Conservation (phyloP, 108 stramenopile species). For the Cylindrotheca closterium region DNA sequence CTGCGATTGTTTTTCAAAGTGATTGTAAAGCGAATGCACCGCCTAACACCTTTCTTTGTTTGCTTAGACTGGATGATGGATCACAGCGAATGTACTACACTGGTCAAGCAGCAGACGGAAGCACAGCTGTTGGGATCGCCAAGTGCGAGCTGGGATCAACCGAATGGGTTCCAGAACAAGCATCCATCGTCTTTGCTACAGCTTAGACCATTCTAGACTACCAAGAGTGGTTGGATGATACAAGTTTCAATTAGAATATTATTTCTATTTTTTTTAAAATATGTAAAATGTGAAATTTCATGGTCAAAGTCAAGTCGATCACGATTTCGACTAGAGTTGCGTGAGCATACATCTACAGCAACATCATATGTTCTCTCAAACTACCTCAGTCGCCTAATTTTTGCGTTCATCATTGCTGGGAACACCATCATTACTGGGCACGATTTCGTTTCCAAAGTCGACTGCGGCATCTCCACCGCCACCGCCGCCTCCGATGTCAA, state of each 20-base stretch:
- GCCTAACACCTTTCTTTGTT: background rate
- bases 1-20: background rate
- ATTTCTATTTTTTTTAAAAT: background rate
- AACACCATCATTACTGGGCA: slow-evolving; percentile 2
- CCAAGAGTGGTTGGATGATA: background rate
- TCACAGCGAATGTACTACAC: slow-evolving; percentile 88
- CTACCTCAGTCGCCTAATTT: background rate
- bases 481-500: background rate
- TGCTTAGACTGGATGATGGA: slow-evolving; percentile 74
- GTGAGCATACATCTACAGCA: background rate
- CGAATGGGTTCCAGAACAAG: slow-evolving; percentile 47
- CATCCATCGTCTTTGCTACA: slow-evolving; percentile 38
- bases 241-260: background rate
- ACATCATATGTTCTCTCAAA: background rate
- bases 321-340: background rate
- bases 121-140: slow-evolving; percentile 84
- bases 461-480: background rate
- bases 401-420: slow-evolving; percentile 2
- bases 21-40: background rate
- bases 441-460: background rate
- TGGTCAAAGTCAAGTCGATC: background rate
- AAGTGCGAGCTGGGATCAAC: slow-evolving; percentile 13
- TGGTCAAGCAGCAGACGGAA: slow-evolving; percentile 67
- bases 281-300: background rate
- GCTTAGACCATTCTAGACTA: slow-evolving; percentile 2